Evolutionary conservation across 2,329 filamentous ascomycete genomes (phyloP).

Genomic region (Cladorrhinum sp.): DNA sequence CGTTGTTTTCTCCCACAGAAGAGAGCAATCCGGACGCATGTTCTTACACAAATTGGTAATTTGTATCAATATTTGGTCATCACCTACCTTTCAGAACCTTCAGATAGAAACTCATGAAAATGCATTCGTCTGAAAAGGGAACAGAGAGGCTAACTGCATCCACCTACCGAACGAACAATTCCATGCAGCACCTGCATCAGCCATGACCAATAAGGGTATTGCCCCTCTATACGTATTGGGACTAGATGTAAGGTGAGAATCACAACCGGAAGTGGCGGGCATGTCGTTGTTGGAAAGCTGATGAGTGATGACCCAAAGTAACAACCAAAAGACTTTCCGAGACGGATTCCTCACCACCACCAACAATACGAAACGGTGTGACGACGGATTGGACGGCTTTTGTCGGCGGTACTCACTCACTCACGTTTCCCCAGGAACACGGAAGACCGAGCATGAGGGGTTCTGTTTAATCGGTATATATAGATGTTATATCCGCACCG

Average conservation of each 20-base stretch:
- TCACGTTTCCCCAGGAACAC: background rate
- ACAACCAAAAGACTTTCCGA: background rate
- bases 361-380: background rate
- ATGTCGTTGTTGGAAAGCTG: background rate
- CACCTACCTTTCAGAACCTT: background rate
- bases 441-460: background rate
- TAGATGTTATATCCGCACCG: background rate
- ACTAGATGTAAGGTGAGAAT: background rate
- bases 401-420: background rate
- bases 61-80: background rate
- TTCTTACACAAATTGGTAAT: background rate
- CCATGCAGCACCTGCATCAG: background rate
- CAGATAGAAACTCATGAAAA: background rate
- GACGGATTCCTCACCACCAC: background rate
- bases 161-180: background rate
- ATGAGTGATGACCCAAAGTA: background rate
- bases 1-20: background rate
- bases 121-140: background rate
- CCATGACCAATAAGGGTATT: background rate
- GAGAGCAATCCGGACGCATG: background rate
- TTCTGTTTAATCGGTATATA: background rate
- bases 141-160: background rate
- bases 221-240: background rate
- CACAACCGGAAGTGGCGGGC: background rate
- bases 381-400: background rate